Conservation (phyloP, 805 yeast species). For the Wickerhamiella vanderwaltii region DNA sequence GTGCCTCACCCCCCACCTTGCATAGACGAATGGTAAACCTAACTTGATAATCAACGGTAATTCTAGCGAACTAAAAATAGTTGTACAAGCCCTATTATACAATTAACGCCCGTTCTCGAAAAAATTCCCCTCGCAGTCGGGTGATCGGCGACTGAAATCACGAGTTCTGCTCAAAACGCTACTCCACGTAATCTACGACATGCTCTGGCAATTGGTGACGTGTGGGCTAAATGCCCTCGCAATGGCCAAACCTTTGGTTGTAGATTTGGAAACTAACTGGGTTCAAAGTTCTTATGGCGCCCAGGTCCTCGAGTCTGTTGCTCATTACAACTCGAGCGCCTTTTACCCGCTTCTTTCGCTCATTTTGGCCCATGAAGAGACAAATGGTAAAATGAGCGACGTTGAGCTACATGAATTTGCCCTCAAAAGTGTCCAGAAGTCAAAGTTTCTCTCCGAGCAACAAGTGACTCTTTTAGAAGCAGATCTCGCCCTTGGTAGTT, state of each 20-base stretch:
- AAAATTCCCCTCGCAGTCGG: too few relatives aligned
- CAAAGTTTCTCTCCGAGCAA: constrained; percentile 15
- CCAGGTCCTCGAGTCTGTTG: constrained; percentile 24
- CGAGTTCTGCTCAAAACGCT: too few relatives aligned
- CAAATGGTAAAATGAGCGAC: constrained; percentile 13
- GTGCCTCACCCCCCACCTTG: too few relatives aligned
- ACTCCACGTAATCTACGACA: not conserved
- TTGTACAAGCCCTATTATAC: too few relatives aligned
- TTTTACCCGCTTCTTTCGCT: constrained; percentile 27
- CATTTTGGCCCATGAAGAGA: constrained; percentile 14
- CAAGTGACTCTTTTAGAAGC: constrained; percentile 28
- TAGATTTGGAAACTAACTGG: constrained; percentile 15
- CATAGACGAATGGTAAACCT: too few relatives aligned
- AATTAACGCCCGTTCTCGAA: too few relatives aligned
- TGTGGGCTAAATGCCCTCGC: constrained; percentile 4
- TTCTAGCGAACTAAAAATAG: too few relatives aligned
- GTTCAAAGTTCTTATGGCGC: constrained; percentile 7
- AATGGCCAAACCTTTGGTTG: constrained; percentile 11
- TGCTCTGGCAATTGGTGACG: not conserved
- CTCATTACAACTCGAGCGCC: constrained; percentile 24
- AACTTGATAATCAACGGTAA: too few relatives aligned
- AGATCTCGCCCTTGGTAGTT: constrained; percentile 35
- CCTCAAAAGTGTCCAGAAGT: constrained; percentile 16
- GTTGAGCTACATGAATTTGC: constrained; percentile 16
- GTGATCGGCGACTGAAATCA: too few relatives aligned